These are phyloP conservation scores for Euphorbia pulcherrima DNA, from an alignment of 345 rosid species.

Conservation along the genomic window DNA sequence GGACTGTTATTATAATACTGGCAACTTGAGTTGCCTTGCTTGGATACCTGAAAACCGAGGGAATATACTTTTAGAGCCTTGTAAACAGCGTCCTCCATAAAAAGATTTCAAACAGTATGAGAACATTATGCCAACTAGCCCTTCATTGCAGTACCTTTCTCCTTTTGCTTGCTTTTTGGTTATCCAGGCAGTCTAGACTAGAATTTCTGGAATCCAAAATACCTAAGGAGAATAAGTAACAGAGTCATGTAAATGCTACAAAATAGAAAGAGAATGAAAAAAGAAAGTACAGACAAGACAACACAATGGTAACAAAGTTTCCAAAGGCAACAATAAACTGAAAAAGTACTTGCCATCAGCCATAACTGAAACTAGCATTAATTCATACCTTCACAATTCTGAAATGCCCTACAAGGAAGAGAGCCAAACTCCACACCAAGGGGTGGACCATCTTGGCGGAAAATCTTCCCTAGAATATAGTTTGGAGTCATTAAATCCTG, in stretches of 20 bases:
- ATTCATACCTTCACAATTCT: conserved; percentile 25
- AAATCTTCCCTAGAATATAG: conserved; percentile 59
- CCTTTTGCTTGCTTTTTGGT: conserved; percentile 41
- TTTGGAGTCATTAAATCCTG: conserved; percentile 57
- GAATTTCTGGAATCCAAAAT: conserved; percentile 44
- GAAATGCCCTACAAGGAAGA: conserved; percentile 41
- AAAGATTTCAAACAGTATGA: background rate
- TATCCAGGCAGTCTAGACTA: conserved; percentile 32
- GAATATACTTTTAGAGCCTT: conserved; percentile 14
- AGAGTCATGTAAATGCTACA: background rate
- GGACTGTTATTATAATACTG: conserved; percentile 26
- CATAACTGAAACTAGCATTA: background rate
- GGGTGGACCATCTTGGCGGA: conserved; percentile 92
- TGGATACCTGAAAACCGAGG: conserved; percentile 32
- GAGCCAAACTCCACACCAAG: conserved; percentile 72
- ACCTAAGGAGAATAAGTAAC: conserved; percentile 12
- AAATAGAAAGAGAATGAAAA: conserved; percentile 5
- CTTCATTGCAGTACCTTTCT: conserved; percentile 57
- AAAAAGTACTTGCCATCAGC: background rate
- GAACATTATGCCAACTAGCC: background rate
- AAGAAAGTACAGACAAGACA: background rate
- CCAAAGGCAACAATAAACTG: background rate
- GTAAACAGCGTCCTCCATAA: conserved; percentile 3
- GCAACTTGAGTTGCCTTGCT: conserved; percentile 14
- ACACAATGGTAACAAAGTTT: conserved; percentile 1